Conservation (phyloP, 768 basidiomycete genomes). For the Kwoniella sp. region DNA sequence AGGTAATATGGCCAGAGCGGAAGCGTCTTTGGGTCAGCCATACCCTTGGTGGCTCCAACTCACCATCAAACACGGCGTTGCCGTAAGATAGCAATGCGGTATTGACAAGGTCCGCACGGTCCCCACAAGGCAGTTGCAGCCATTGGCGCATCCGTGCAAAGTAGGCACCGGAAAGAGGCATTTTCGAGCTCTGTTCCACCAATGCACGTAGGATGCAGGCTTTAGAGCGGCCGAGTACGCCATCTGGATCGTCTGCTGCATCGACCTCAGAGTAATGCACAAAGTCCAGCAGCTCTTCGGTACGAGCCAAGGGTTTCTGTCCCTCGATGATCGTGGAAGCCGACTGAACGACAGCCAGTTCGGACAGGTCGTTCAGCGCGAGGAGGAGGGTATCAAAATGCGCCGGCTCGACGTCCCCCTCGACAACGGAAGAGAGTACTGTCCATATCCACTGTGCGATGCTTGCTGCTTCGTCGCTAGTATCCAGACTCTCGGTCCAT, state of each 20-base stretch:
- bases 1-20: conserved; percentile 1
- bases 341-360: too few relatives aligned
- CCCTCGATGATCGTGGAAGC: too few relatives aligned
- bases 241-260: conserved; percentile 2
- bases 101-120: conserved; percentile 25
- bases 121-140: conserved; percentile 10
- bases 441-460: conserved; percentile 14
- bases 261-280: conserved; percentile 4
- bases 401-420: not conserved
- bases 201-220: conserved; percentile 19
- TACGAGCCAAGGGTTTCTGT: not conserved
- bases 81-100: conserved; percentile 38
- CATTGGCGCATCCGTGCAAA: conserved; percentile 29
- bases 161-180: conserved; percentile 1
- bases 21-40: conserved; percentile 9
- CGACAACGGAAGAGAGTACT: not conserved
- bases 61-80: conserved; percentile 34
- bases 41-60: not conserved
- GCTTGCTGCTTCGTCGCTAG: not conserved
- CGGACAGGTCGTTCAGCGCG: too few relatives aligned
- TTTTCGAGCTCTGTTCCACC: conserved; percentile 16
- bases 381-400: not conserved
- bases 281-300: conserved; percentile 6
- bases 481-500: not conserved
- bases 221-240: conserved; percentile 11